Base-by-base conservation (phyloP, 495 filamentous ascomycete genomes). In the Mycothermus thermophilus region DNA sequence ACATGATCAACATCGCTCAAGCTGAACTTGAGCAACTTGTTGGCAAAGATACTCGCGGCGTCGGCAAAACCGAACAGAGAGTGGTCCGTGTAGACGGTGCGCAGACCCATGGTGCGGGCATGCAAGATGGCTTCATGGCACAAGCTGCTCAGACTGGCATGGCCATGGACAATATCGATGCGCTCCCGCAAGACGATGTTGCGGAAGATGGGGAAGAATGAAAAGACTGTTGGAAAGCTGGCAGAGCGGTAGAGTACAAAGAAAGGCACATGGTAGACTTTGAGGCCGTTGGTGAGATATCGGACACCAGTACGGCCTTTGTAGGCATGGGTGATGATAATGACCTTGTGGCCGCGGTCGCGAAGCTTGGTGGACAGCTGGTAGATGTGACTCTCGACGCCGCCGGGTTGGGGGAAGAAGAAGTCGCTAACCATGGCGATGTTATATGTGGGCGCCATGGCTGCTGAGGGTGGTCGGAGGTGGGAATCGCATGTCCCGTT, bases 41-140 rank as follows among this genome's bases (percentile, higher is more conserved):
- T 97, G 8, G 92, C 86, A 18, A 97, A 61, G 35, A 97, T 97
- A 40, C 88, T 95, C 2, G 74, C 92, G 5, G 90, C 87, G 58
- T 96, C 90, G 19, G 90, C 87, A 54, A 97, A 97, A 5, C 90
- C 90, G 55, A 96, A 95, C 3, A 97, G 65, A n/a, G 83, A 92
- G 57, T 97, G 90, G 57, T 97, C 90, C 3, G 90, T 96, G 48
- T 95, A 96, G 21, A 93, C 88, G 0, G 90, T 95, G 26, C 83
- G 74, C 39, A 97, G 51, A 2, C 92, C 85, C 90, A 97, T 97
- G 2, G 92, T 97, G 35, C 90, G 70, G 1, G 81, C 90, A 60
- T 97, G 90, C 16, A 97, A 63, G 41, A 97, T 93, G 14, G 83
- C 87, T 59, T 97, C 90, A 46, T 87, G 83, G 48, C 90, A 94